Percentiles rank a stretch among this genome's conserved stretches.
phyloP scores from a whole-genome alignment of 495 filamentous ascomycete genomes.

The Oleoguttula mirabilis region DNA sequence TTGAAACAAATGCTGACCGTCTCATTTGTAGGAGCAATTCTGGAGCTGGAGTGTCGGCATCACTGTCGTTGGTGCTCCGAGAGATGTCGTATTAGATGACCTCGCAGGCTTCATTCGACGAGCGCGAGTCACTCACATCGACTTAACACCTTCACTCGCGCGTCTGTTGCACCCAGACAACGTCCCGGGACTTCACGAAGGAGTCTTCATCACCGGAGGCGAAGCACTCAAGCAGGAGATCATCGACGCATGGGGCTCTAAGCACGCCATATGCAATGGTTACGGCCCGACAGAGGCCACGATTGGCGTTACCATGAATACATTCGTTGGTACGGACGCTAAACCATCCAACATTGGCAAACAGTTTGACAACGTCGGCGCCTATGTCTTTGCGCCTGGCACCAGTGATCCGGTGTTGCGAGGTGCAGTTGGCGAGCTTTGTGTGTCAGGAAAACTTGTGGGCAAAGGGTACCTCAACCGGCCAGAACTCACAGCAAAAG shows the following conservation, averaged over 20 bases:
- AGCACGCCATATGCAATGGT: conserved; percentile 57
- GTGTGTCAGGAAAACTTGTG: conserved; percentile 73
- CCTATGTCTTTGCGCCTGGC: conserved; percentile 61
- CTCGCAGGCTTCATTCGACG: conserved; percentile 54
- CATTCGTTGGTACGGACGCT: conserved; percentile 55
- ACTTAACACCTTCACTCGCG: conserved; percentile 62
- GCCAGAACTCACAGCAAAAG: conserved; percentile 50
- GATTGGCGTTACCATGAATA: conserved; percentile 70
- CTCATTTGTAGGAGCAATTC: conserved; percentile 78
- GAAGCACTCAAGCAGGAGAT: conserved; percentile 63
- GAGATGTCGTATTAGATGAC: conserved; percentile 68
- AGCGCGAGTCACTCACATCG: conserved; percentile 74
- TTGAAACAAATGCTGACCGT: too few species aligned
- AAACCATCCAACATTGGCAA: conserved; percentile 75
- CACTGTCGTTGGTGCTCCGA: conserved; percentile 61
- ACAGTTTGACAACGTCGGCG: conserved; percentile 71
- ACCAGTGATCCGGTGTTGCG: conserved; percentile 57
- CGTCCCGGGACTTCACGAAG: conserved; percentile 52
- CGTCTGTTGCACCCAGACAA: conserved; percentile 49
- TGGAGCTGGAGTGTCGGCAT: conserved; percentile 84
- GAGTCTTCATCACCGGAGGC: conserved; percentile 67
- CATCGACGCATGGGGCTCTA: conserved; percentile 53
- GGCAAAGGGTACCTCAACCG: conserved; percentile 80
- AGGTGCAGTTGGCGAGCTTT: conserved; percentile 78
- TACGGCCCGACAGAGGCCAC: conserved; percentile 85